These are phyloP conservation scores for Xanthoconium stramineum DNA, from an alignment of 768 basidiomycete genomes.

Conservation along the genomic window DNA sequence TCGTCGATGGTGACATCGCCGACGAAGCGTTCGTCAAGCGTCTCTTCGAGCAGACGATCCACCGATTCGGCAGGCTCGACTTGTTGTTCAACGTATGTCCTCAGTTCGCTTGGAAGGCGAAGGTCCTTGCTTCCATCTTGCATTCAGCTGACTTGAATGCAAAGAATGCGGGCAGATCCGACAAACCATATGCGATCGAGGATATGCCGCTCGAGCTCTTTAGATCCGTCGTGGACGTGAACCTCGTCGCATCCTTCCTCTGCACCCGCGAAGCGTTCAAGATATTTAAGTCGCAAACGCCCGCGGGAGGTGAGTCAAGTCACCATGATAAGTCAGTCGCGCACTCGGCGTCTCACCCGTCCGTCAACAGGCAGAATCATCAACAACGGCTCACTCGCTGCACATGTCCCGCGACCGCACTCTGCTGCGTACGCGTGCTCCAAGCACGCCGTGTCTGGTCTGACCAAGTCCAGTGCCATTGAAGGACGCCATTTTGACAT, in stretches of 20 bases:
- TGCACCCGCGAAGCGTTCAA: conserved; percentile 74
- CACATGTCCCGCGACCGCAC: conserved; percentile 65
- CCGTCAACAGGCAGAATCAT: conserved; percentile 60
- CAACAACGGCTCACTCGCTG: conserved; percentile 82
- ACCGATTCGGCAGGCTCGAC: conserved; percentile 67
- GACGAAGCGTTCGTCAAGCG: conserved; percentile 58
- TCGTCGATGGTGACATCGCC: conserved; percentile 63
- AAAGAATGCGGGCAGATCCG: conserved; percentile 73
- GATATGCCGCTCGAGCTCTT: conserved; percentile 60
- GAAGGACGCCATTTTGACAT: conserved; percentile 75
- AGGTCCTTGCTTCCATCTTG: background rate
- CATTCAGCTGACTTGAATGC: background rate
- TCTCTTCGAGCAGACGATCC: conserved; percentile 53
- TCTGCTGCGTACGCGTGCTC: conserved; percentile 66
- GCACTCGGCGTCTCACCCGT: background rate
- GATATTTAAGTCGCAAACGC: conserved; percentile 69
- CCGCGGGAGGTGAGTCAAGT: conserved; percentile 56
- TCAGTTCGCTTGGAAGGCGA: background rate
- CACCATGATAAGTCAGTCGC: background rate
- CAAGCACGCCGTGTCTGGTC: conserved; percentile 76
- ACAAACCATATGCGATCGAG: conserved; percentile 52
- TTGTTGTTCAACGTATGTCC: conserved; percentile 69
- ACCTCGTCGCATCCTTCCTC: conserved; percentile 70
- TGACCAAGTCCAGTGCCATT: conserved; percentile 73
- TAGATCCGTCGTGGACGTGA: conserved; percentile 63